Evolutionary conservation across 306 rosid species (phyloP).

Genomic region (Rosa lucieae): DNA sequence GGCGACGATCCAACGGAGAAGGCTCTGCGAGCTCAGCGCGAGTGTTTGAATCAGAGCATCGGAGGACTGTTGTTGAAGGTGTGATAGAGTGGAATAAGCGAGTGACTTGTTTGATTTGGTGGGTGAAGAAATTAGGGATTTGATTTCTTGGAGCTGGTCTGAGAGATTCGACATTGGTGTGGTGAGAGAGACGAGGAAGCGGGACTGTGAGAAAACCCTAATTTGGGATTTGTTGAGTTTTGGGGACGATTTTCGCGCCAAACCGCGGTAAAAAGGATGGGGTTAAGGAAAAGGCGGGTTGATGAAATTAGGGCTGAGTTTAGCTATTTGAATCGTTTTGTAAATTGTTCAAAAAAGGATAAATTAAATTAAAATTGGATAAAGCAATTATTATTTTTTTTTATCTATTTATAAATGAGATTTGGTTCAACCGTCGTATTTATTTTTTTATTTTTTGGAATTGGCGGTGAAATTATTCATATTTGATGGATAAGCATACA

Average conservation of each 20-base stretch:
- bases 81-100: conserved; percentile 63
- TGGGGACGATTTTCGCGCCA: conserved; percentile 31
- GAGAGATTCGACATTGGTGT: conserved; percentile 45
- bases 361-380: too few relatives aligned
- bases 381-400: too few relatives aligned
- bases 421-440: too few relatives aligned
- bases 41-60: conserved; percentile 49
- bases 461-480: too few relatives aligned
- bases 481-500: too few relatives aligned
- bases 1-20: conserved; percentile 37
- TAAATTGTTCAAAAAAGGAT: too few relatives aligned
- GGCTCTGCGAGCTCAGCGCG: conserved; percentile 33
- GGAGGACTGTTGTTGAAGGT: conserved; percentile 58
- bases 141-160: conserved; percentile 48
- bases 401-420: too few relatives aligned
- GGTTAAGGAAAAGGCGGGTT: not conserved
- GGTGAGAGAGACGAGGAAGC: not conserved
- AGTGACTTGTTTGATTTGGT: conserved; percentile 40
- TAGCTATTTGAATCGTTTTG: not conserved
- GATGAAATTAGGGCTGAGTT: not conserved
- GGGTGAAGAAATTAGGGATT: conserved; percentile 40
- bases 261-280: not conserved
- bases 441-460: too few relatives aligned
- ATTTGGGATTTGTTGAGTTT: not conserved
- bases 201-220: conserved; percentile 19